phyloP scores from a whole-genome alignment of 2,329 filamentous ascomycete genomes.

The Fusarium continuum region DNA sequence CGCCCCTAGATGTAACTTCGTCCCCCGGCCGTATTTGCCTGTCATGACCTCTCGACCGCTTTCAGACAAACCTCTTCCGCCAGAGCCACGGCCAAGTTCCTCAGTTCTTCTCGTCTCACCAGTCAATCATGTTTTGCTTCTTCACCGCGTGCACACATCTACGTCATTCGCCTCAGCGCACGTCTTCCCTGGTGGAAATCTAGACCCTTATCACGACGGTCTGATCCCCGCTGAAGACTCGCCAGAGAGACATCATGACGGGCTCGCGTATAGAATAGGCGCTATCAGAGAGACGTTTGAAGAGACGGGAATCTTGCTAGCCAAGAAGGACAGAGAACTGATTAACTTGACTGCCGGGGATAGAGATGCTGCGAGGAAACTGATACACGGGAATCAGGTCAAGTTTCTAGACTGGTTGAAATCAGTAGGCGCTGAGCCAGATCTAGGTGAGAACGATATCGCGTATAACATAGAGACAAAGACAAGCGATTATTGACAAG shows the following conservation, averaged over 20 bases:
- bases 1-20: slow-evolving; percentile 10
- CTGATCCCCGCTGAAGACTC: slow-evolving; percentile 56
- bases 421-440: slow-evolving; percentile 66
- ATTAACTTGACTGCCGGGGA: slow-evolving; percentile 68
- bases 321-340: slow-evolving; percentile 62
- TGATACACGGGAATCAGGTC: slow-evolving; percentile 72
- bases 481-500: slow-evolving; percentile 5
- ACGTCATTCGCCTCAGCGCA: slow-evolving; percentile 89
- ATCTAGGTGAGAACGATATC: slow-evolving; percentile 64
- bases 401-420: slow-evolving; percentile 73
- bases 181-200: slow-evolving; percentile 92
- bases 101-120: slow-evolving; percentile 89
- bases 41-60: slow-evolving; percentile 30
- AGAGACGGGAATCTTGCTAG: slow-evolving; percentile 89
- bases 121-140: slow-evolving; percentile 84
- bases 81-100: slow-evolving; percentile 70
- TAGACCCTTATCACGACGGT: slow-evolving; percentile 82
- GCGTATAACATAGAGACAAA: no score
- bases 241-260: slow-evolving; percentile 72
- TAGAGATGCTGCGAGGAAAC: slow-evolving; percentile 71
- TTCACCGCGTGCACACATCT: slow-evolving; percentile 85
- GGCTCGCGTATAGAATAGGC: slow-evolving; percentile 77
- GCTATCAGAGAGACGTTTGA: slow-evolving; percentile 95
- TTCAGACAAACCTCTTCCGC: slow-evolving; percentile 41
- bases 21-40: neutral